Percentiles rank a stretch among this genome's conserved stretches.
Conservation (phyloP, 257 asterid species). For the Craterostigma plantagineum region DNA sequence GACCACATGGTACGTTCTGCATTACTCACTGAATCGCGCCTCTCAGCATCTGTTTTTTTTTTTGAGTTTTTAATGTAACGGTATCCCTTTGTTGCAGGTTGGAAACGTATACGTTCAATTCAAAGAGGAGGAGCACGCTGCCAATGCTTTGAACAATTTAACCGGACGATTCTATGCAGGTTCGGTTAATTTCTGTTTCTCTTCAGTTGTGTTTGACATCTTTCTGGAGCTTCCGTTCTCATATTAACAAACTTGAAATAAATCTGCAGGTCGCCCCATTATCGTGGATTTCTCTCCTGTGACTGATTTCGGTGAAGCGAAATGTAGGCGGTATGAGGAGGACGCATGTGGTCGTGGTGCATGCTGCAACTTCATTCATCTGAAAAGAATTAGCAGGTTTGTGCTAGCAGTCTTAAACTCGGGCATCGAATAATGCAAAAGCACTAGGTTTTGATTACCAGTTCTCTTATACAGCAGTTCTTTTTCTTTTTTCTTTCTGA, state of each 20-base stretch:
- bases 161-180: conserved; percentile 92
- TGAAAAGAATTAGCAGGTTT: conserved; percentile 82
- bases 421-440: too few relatives aligned
- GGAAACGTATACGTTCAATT: conserved; percentile 98
- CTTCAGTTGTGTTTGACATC: too few relatives aligned
- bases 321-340: conserved; percentile 98
- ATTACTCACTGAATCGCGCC: not conserved
- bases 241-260: too few relatives aligned
- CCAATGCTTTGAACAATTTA: conserved; percentile 63
- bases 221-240: too few relatives aligned
- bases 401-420: too few relatives aligned
- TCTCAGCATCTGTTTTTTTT: not conserved
- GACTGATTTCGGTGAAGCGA: conserved; percentile 95
- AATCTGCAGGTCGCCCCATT: conserved; percentile 82
- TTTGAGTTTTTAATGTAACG: not conserved
- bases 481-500: too few relatives aligned
- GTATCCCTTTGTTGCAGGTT: conserved; percentile 31
- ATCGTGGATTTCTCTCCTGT: conserved; percentile 95
- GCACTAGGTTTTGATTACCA: too few relatives aligned
- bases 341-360: conserved; percentile 94
- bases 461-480: too few relatives aligned
- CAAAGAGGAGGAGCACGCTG: conserved; percentile 93
- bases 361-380: conserved; percentile 96
- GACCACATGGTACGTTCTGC: conserved; percentile 72
- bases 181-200: conserved; percentile 3